Conservation (phyloP, 495 filamentous ascomycete species). For the Aspergillus carlsbadensis region DNA sequence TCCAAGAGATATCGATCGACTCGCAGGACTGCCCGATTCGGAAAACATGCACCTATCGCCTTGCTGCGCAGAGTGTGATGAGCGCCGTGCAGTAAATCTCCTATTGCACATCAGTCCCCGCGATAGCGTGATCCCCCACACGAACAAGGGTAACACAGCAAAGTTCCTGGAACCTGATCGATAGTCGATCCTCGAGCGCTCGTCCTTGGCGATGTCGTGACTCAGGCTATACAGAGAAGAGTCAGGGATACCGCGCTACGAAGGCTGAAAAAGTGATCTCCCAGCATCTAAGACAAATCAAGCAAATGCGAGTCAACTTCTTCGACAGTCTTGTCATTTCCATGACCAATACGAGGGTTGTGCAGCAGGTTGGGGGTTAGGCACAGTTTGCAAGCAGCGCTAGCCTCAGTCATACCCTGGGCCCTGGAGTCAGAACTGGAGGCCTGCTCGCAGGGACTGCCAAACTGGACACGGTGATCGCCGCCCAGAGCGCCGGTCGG, state of each 20-base stretch:
- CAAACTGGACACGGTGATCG: neutral
- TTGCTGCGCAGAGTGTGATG: constrained; percentile 3
- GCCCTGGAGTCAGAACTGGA: neutral
- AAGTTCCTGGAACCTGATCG: neutral
- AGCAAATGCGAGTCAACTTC: neutral
- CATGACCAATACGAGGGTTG: constrained; percentile 5
- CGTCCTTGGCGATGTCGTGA: constrained; percentile 11
- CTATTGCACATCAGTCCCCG: neutral
- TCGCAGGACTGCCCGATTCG: neutral
- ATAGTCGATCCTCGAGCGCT: neutral
- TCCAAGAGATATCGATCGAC: neutral
- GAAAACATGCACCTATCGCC: neutral
- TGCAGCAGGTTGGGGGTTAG: neutral
- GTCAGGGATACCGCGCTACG: neutral
- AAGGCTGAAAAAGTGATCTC: neutral
- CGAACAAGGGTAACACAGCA: neutral
- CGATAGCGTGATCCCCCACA: neutral
- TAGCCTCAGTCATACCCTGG: no score
- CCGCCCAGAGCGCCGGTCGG: neutral
- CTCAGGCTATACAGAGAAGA: neutral
- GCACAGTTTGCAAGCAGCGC: no score
- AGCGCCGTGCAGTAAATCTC: neutral
- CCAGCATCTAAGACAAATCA: neutral
- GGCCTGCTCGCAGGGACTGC: no score
- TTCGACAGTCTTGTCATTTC: neutral